These are phyloP conservation scores for Cicer arietinum DNA, from an alignment of 306 rosid genomes.

Conservation along the genomic window DNA sequence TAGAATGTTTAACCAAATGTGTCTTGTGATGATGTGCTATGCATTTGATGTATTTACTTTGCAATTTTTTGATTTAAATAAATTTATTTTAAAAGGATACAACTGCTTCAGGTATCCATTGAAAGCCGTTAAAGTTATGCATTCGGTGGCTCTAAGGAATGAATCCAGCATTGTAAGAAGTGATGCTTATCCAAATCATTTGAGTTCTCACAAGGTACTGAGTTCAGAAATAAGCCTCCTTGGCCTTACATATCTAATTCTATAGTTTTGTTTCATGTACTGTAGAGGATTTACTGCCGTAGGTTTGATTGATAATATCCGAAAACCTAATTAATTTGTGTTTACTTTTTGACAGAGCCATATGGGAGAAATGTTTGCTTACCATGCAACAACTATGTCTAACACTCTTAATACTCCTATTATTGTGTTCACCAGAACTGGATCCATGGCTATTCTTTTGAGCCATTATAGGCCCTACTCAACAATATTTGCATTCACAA, in stretches of 20 bases:
- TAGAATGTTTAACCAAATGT: not conserved
- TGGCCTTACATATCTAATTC: conserved; percentile 14
- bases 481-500: conserved; percentile 95
- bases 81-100: conserved; percentile 37
- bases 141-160: conserved; percentile 82
- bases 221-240: conserved; percentile 21
- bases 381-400: conserved; percentile 91
- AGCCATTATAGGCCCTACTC: conserved; percentile 91
- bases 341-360: conserved; percentile 66
- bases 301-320: conserved; percentile 23
- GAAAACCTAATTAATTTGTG: conserved; percentile 32
- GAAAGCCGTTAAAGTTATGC: conserved; percentile 97
- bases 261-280: conserved; percentile 20
- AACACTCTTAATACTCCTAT: conserved; percentile 76
- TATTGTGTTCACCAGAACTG: conserved; percentile 93
- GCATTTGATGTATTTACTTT: conserved; percentile 26
- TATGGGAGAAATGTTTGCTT: conserved; percentile 93
- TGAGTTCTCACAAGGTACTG: conserved; percentile 57
- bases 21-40: conserved; percentile 12
- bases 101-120: conserved; percentile 75
- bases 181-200: conserved; percentile 56
- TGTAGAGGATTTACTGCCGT: conserved; percentile 20
- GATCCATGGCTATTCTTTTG: conserved; percentile 92
- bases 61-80: conserved; percentile 22
- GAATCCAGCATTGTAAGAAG: conserved; percentile 64